Evolutionary conservation across 371 early-diverging fungal genomes (phyloP), one percentile per base, ranked within the genome.

Genomic region (Mucor plumbeus): DNA sequence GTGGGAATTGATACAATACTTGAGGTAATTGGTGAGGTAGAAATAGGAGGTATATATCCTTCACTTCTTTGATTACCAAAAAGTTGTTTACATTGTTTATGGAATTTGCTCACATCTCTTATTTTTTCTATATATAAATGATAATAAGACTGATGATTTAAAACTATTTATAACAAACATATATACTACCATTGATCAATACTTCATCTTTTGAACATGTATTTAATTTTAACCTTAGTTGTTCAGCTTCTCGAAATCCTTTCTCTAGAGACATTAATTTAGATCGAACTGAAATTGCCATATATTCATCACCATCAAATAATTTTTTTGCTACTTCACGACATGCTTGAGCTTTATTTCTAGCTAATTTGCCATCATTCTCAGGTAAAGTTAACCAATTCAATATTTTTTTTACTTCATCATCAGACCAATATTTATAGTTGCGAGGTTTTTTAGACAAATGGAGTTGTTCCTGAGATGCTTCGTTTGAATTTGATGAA

Each of bases 371-470:
- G 13, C 71, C 71, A 39, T 71, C 71, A 39, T 71, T 71, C 44
- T 66, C 71, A 19, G 71, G 71, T 21, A 67, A 50, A 13, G 59
- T 71, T 3, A 71, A 44, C 71, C 71, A 71, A 19, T 60, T 21
- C 17, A 71, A 43, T 31, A 71, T 71, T 39, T 59, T 71, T 53
- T 39, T 62, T 4, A 71, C 64, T 71, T 71, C 71, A 6, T 71
- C 67, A 47, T 71, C 71, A n/a, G 71, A 71, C 71, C 71, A 71
- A 21, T 71, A 71, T 44, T 71, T 71, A 36, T 71, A 71, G 43
- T 71, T 71, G 26, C 71, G 48, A 11, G 71, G 71, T 38, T 71
- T 71, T 47, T 71, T 71, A 13, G 60, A 65, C 14, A 21, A 31
- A 33, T 64, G 64, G n/a, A 36, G 7, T 0, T 65, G 65, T 58